Evolutionary conservation across 441 rosid genomes (phyloP).

Genomic region (Brassica hybrid): DNA sequence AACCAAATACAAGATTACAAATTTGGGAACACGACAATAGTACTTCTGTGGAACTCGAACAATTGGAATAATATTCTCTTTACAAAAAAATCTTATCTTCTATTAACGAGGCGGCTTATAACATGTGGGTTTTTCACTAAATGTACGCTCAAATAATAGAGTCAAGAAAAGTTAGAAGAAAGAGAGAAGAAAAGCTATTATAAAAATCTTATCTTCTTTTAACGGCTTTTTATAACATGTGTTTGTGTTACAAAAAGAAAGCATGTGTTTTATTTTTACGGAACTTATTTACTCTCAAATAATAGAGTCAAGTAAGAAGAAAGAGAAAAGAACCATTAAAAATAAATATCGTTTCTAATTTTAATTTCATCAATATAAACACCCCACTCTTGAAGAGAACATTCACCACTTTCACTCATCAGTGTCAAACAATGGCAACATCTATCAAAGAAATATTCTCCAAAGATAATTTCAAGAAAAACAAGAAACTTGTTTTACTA

Average conservation of each 20-base stretch:
- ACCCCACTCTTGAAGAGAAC: constrained; percentile 17
- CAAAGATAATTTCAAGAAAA: constrained; percentile 36
- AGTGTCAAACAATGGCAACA: constrained; percentile 31
- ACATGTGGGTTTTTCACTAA: constrained; percentile 10
- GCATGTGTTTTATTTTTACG: too few species aligned
- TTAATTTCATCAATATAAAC: constrained; percentile 32
- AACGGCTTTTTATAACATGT: too few species aligned
- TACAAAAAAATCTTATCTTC: constrained; percentile 19
- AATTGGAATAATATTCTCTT: not conserved
- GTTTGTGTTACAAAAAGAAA: too few species aligned
- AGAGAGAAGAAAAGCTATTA: not conserved
- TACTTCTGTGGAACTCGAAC: constrained; percentile 6
- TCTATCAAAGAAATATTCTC: constrained; percentile 26
- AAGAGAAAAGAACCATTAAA: not conserved
- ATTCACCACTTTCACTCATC: constrained; percentile 27
- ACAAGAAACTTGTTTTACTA: constrained; percentile 45
- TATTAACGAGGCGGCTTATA: constrained; percentile 11
- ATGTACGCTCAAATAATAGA: constrained; percentile 27
- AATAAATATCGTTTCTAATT: not conserved
- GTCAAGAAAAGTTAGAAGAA: constrained; percentile 18
- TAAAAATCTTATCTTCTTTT: too few species aligned
- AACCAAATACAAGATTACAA: constrained; percentile 8
- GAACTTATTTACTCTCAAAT: not conserved
- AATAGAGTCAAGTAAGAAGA: not conserved
- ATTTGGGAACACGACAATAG: constrained; percentile 23